Base-by-base conservation (phyloP, 352 stramenopile species). In the Pythium monospermum region DNA sequence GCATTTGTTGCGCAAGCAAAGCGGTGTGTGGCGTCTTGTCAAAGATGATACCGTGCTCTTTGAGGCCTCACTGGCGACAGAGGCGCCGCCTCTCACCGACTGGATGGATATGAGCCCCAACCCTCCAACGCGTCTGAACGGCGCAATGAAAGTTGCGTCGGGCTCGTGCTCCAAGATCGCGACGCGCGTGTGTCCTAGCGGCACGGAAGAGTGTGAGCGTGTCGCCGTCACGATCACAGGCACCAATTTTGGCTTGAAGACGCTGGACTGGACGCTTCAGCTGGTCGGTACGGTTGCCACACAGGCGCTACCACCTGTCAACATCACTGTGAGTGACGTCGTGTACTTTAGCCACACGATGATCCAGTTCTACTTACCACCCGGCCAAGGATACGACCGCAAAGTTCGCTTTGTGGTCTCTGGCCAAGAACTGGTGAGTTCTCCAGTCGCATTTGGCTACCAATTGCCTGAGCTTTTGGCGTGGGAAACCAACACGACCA, bases 341-440 rank as follows among this genome's bases (percentile, higher is more conserved):
- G 40, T 80, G 2, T 82, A 70, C 55, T 86, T 76, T 55, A 83
- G 67, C 46, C 75, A 86, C 59, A 74, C 61, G 0, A 64, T 61
- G 28, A 80, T 86, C 54, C 65, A 73, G 37, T 86, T 86, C 41
- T 69, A 75, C 19, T 44, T 83, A 22, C 75, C 75, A 2, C 50
- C 55, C 7, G 71, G 75, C 15, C 69, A 86, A 66, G 72, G 72
- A 0, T 63, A 51, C 59, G 70, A 73, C 15, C 51, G 69, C 7
- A 49, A 64, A 2, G 16, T 86, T n/a, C 55, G 59, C 12, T 41
- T 86, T 26, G 66, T 44, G 7, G 64, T 72, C 0, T 72, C 68
- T 7, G 49, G 50, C 6, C 69, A 78, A 26, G 10, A 30, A 8
- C 13, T 69, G 0, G 55, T 68, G 22, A 77, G 73, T 39, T 51